Evolutionary conservation across 352 stramenopile species (phyloP).

Genomic region (Blastocystis sp.): DNA sequence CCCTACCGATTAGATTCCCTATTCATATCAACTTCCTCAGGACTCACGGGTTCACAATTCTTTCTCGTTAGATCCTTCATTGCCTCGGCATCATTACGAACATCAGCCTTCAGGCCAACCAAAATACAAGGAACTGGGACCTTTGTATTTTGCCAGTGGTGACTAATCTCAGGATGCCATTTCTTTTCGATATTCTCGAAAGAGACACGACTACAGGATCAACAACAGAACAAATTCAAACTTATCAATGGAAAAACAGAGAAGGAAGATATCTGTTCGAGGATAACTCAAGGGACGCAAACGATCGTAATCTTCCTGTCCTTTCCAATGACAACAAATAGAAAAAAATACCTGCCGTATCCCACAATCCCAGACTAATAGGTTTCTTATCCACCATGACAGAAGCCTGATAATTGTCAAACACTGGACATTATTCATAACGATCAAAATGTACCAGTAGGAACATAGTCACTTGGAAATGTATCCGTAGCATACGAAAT

Average conservation of each 20-base stretch:
- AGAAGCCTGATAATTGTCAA: constrained; percentile 69
- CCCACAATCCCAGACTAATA: constrained; percentile 89
- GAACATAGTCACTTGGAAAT: constrained; percentile 90
- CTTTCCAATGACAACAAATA: neutral
- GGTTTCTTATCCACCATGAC: constrained; percentile 80
- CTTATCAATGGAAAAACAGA: constrained; percentile 83
- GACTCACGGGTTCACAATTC: constrained; percentile 68
- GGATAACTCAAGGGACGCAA: constrained; percentile 86
- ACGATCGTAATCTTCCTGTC: constrained; percentile 91
- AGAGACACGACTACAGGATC: constrained; percentile 71
- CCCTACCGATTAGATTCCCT: constrained; percentile 74
- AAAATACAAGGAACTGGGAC: constrained; percentile 83
- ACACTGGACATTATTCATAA: constrained; percentile 70
- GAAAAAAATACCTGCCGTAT: constrained; percentile 75
- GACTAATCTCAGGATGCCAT: constrained; percentile 67
- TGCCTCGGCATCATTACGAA: constrained; percentile 80
- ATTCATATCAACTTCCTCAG: constrained; percentile 73
- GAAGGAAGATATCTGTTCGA: constrained; percentile 88
- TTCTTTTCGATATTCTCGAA: constrained; percentile 91
- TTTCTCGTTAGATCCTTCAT: constrained; percentile 79
- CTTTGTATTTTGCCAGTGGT: constrained; percentile 65
- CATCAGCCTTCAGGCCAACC: constrained; percentile 85
- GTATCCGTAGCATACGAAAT: constrained; percentile 93
- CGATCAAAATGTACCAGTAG: constrained; percentile 81
- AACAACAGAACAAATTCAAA: neutral